These are phyloP conservation scores for Saccharomycopsis schoenii DNA, from an alignment of 805 yeast genomes.

Conservation along the genomic window DNA sequence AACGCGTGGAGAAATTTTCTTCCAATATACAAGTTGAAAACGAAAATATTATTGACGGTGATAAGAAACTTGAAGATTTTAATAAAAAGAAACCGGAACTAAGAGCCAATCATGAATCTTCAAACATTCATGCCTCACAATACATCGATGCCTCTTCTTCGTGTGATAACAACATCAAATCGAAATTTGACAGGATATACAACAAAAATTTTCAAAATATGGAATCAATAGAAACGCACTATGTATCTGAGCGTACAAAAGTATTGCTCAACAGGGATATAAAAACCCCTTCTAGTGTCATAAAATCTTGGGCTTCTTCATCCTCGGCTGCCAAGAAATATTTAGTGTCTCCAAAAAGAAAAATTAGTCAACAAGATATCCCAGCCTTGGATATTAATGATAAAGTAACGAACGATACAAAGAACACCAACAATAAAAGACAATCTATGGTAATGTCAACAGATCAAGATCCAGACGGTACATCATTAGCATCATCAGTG, in stretches of 20 bases:
- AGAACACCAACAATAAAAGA: background rate
- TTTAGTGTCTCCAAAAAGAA: background rate
- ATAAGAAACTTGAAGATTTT: too few relatives aligned
- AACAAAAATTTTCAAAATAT: conserved; percentile 35
- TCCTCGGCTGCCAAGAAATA: background rate
- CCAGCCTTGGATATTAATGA: conserved; percentile 1
- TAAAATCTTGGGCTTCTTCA: background rate
- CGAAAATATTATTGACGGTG: background rate
- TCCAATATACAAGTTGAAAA: conserved; percentile 3
- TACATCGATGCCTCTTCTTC: background rate
- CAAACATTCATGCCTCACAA: too few relatives aligned
- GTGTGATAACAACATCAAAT: conserved; percentile 24
- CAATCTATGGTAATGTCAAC: background rate
- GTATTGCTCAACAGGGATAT: background rate
- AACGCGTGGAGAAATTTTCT: conserved; percentile 26
- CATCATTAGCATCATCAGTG: background rate
- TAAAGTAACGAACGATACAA: background rate
- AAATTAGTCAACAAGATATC: background rate
- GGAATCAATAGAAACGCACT: conserved; percentile 33
- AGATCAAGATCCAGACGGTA: background rate
- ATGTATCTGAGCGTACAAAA: conserved; percentile 24
- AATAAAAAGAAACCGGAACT: too few relatives aligned
- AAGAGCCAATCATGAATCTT: too few relatives aligned
- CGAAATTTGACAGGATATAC: conserved; percentile 20
- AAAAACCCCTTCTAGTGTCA: background rate